Conservation (phyloP, 202 grass and related monocot species). For the Dendrocalamus latiflorus region DNA sequence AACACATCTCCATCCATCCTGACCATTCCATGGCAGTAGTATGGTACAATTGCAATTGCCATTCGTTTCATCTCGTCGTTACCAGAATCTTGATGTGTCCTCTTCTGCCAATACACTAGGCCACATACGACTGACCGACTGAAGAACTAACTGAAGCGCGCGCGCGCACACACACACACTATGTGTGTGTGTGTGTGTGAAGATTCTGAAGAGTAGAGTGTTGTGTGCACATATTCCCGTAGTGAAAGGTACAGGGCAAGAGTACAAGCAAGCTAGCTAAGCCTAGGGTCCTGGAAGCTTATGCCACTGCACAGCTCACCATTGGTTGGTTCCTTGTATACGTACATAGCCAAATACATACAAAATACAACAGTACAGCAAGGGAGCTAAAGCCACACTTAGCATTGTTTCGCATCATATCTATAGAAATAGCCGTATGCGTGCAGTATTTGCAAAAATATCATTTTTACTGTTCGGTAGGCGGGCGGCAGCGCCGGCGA, state of each 20-base stretch:
- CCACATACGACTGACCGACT: not conserved
- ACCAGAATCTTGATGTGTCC: not conserved
- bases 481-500: too few relatives aligned
- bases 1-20: not conserved
- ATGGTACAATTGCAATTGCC: not conserved
- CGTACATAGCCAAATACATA: not conserved
- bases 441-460: too few relatives aligned
- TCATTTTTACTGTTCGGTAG: too few relatives aligned
- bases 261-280: not conserved
- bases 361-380: not conserved
- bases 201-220: not conserved
- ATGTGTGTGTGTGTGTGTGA: not conserved
- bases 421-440: too few relatives aligned
- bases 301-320: constrained; percentile 40
- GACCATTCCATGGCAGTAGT: not conserved
- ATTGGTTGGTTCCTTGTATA: not conserved
- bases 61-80: not conserved
- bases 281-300: not conserved
- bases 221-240: not conserved
- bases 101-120: not conserved
- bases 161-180: not conserved
- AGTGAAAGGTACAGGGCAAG: constrained; percentile 20
- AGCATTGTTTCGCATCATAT: too few relatives aligned
- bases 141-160: not conserved
- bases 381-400: not conserved